Conservation (phyloP, 352 stramenopile genomes). For the Phytophthora uliginosa region DNA sequence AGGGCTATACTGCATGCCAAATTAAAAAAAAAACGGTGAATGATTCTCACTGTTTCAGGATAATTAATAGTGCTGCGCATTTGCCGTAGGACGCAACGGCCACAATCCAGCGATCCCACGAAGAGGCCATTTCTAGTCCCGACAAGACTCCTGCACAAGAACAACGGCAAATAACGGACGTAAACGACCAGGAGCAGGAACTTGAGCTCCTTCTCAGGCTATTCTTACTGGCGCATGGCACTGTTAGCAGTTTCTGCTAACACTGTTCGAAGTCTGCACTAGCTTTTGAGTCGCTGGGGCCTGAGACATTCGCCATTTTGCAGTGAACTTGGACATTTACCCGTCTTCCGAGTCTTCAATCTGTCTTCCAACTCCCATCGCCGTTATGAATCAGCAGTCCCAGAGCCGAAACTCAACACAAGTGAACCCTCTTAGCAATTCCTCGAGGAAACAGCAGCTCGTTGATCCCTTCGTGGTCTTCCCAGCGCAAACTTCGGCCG, state of each 20-base stretch:
- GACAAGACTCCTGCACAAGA: constrained; percentile 9
- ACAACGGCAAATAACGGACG: constrained; percentile 35
- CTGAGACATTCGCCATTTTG: constrained; percentile 35
- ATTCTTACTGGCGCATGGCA: constrained; percentile 14
- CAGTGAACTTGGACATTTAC: constrained; percentile 14
- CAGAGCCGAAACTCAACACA: not conserved
- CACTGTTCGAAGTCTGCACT: constrained; percentile 13
- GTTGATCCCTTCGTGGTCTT: constrained; percentile 7
- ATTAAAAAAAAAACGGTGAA: not conserved
- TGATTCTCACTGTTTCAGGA: constrained; percentile 10
- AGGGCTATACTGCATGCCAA: not conserved
- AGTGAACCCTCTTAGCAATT: not conserved
- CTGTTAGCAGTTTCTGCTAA: constrained; percentile 22
- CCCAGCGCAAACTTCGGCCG: not conserved
- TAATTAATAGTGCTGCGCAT: constrained; percentile 26
- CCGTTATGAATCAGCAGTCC: constrained; percentile 17
- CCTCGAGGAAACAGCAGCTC: constrained; percentile 1
- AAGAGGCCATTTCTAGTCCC: constrained; percentile 4
- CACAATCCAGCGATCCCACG: constrained; percentile 11
- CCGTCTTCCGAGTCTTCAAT: not conserved
- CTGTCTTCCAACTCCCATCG: not conserved
- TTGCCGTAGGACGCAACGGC: constrained; percentile 10
- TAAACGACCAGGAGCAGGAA: constrained; percentile 12
- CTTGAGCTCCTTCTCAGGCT: constrained; percentile 20
- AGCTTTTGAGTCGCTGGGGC: not conserved